These are phyloP conservation scores for Candida pseudofarinosa DNA, from an alignment of 805 yeast genomes.

Conservation along the genomic window DNA sequence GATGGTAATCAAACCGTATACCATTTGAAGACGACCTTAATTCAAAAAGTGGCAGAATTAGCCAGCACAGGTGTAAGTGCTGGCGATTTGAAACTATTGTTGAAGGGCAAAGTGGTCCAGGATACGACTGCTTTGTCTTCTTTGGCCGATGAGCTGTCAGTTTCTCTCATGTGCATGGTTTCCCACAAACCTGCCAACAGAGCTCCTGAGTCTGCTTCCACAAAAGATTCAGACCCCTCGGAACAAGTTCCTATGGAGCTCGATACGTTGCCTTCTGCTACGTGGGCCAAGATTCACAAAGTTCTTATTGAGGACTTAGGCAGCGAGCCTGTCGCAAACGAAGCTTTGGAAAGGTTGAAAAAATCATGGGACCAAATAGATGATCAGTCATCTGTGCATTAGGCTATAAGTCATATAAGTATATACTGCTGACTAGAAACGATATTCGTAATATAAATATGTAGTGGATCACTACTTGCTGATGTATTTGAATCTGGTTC, in stretches of 20 bases:
- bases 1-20: slow-evolving; percentile 27
- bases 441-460: no score
- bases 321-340: slow-evolving; percentile 19
- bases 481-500: no score
- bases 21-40: slow-evolving; percentile 35
- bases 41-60: slow-evolving; percentile 23
- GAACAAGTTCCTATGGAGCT: slow-evolving; percentile 3
- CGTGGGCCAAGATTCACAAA: slow-evolving; percentile 44
- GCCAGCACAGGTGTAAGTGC: slow-evolving; percentile 26
- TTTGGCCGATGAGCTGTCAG: slow-evolving; percentile 20
- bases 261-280: slow-evolving; percentile 11
- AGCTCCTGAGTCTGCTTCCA: neutral
- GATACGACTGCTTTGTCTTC: slow-evolving; percentile 42
- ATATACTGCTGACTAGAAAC: no score
- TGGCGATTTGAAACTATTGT: slow-evolving; percentile 45
- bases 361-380: neutral
- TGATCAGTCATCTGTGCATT: neutral
- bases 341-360: slow-evolving; percentile 16
- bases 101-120: slow-evolving; percentile 60
- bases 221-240: neutral
- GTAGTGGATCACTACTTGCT: no score
- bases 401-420: no score
- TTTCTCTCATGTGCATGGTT: slow-evolving; percentile 45
- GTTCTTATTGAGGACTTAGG: slow-evolving; percentile 32
- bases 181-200: neutral